Conservation (phyloP, 768 basidiomycete species). For the Phylloporus rhodoxanthus region DNA sequence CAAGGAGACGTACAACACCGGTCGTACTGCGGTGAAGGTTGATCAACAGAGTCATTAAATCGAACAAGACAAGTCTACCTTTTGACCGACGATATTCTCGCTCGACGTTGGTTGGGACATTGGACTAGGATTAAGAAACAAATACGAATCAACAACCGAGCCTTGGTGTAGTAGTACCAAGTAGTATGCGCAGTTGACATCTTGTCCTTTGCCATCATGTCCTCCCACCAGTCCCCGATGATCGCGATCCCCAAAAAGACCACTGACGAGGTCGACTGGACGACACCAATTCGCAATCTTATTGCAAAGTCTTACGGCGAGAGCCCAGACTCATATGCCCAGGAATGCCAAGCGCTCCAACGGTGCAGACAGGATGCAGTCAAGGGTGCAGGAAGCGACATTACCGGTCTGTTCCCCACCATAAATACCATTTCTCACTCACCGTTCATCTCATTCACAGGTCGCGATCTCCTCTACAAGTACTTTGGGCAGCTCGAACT, state of each 20-base stretch:
- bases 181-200: neutral
- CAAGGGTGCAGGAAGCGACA: slow-evolving; percentile 90
- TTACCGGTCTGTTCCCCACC: slow-evolving; percentile 58
- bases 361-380: slow-evolving; percentile 95
- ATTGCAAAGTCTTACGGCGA: slow-evolving; percentile 94
- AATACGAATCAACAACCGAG: slow-evolving; percentile 19
- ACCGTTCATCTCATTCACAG: slow-evolving; percentile 32
- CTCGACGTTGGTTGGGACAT: slow-evolving; percentile 71
- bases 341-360: slow-evolving; percentile 81
- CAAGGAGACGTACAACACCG: slow-evolving; percentile 65
- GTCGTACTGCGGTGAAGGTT: slow-evolving; percentile 54
- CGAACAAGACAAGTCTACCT: slow-evolving; percentile 43
- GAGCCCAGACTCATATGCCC: slow-evolving; percentile 79
- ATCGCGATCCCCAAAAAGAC: slow-evolving; percentile 89
- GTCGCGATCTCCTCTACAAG: slow-evolving; percentile 93
- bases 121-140: slow-evolving; percentile 14
- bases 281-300: slow-evolving; percentile 74
- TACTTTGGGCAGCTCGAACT: slow-evolving; percentile 99
- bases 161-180: no score
- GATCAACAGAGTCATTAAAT: neutral
- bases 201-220: slow-evolving; percentile 37
- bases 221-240: slow-evolving; percentile 80
- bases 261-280: slow-evolving; percentile 98
- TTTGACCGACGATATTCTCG: slow-evolving; percentile 86
- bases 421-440: neutral